Conservation (phyloP, 1,284 basidiomycete genomes). For the Crucibulum cyathiforme region DNA sequence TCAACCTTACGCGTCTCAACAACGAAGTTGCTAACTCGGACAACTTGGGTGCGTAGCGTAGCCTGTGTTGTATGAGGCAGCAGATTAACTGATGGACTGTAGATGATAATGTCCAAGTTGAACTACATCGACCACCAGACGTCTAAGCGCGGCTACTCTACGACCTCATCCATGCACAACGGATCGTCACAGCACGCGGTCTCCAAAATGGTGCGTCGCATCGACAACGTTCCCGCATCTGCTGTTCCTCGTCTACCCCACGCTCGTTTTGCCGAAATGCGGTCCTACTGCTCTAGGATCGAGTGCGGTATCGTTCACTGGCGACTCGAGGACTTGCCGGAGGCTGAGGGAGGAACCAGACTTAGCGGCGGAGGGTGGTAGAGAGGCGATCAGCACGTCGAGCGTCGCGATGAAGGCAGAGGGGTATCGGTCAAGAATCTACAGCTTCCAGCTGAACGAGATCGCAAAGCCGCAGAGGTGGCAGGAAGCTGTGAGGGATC, state of each 20-base stretch:
- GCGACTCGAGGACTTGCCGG: too few species aligned
- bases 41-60: slow-evolving; percentile 70
- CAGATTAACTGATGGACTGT: not conserved
- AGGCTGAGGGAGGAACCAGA: slow-evolving; percentile 61
- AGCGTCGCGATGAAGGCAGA: slow-evolving; percentile 86
- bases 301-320: slow-evolving; percentile 21
- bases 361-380: slow-evolving; percentile 59
- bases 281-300: slow-evolving; percentile 59
- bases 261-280: slow-evolving; percentile 85
- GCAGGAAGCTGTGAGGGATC: slow-evolving; percentile 89
- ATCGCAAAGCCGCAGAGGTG: slow-evolving; percentile 91
- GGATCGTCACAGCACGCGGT: slow-evolving; percentile 94
- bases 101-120: slow-evolving; percentile 85
- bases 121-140: slow-evolving; percentile 81
- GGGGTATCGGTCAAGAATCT: slow-evolving; percentile 88
- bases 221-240: slow-evolving; percentile 92
- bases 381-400: slow-evolving; percentile 76
- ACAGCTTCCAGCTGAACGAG: slow-evolving; percentile 94
- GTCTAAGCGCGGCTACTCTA: slow-evolving; percentile 91
- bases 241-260: slow-evolving; percentile 93
- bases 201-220: slow-evolving; percentile 87
- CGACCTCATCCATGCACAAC: slow-evolving; percentile 95
- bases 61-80: not conserved
- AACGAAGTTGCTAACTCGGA: slow-evolving; percentile 97
- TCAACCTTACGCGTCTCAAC: slow-evolving; percentile 97